Percentiles rank a stretch among this genome's conserved stretches.
Evolutionary conservation across 345 rosid species (phyloP).

Genomic region (Eucalyptus microcorys): DNA sequence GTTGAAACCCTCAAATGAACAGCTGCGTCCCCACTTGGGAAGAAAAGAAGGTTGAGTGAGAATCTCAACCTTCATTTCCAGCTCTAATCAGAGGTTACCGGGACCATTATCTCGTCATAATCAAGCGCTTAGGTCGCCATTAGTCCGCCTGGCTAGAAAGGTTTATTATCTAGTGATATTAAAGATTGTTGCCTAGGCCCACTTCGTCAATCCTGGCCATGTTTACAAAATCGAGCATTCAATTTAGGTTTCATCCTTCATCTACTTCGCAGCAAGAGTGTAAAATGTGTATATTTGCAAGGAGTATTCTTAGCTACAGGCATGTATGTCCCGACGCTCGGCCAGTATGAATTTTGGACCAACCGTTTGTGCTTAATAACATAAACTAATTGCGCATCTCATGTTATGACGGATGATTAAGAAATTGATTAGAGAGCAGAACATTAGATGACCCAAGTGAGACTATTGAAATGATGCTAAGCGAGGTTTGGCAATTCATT

Average conservation of each 20-base stretch:
- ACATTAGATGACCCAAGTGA: background rate
- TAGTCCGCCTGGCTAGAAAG: background rate
- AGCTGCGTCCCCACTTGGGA: background rate
- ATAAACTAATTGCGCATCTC: background rate
- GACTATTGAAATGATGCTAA: background rate
- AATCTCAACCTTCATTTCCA: background rate
- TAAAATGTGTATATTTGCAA: background rate
- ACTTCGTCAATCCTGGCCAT: background rate
- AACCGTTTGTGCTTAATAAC: background rate
- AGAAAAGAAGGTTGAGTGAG: background rate
- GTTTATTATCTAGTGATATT: background rate
- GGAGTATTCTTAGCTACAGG: background rate
- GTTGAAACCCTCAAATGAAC: background rate
- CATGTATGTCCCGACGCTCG: background rate
- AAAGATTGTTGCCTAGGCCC: background rate
- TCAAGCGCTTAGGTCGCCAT: background rate
- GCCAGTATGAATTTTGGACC: background rate
- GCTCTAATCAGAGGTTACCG: background rate
- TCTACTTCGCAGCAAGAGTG: background rate
- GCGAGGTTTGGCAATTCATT: background rate
- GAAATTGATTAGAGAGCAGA: background rate
- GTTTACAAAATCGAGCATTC: background rate
- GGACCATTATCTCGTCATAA: background rate
- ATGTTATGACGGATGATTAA: background rate
- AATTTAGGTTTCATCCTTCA: background rate